Evolutionary conservation across 2,329 filamentous ascomycete genomes (phyloP).

Genomic region (Pseudocercospora pini-densiflorae): DNA sequence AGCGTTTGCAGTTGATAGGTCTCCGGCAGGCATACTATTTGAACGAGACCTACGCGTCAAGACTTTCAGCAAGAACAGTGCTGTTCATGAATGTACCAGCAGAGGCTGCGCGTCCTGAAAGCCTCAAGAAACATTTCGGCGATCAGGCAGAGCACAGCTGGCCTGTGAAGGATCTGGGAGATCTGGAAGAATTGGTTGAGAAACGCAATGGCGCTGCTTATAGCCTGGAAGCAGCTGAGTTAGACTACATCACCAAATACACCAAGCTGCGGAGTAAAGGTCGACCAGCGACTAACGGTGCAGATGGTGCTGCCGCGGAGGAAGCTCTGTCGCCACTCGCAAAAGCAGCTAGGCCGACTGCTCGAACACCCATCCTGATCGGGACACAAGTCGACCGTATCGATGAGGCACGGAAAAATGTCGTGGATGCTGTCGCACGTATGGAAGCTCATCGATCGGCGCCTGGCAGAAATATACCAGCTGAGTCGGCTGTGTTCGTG

Average conservation of each 20-base stretch:
- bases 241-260: slow-evolving; percentile 47
- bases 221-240: slow-evolving; percentile 51
- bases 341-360: slow-evolving; percentile 61
- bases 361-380: slow-evolving; percentile 70
- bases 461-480: slow-evolving; percentile 59
- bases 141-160: slow-evolving; percentile 46
- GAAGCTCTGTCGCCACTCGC: slow-evolving; percentile 32
- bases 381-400: slow-evolving; percentile 92
- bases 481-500: slow-evolving; percentile 79
- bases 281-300: slow-evolving; percentile 8
- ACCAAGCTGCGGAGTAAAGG: slow-evolving; percentile 32
- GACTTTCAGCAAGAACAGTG: slow-evolving; percentile 53
- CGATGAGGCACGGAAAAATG: slow-evolving; percentile 76
- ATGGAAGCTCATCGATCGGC: slow-evolving; percentile 66
- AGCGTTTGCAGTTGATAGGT: slow-evolving; percentile 54
- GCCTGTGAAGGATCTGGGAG: slow-evolving; percentile 52
- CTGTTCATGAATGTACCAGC: slow-evolving; percentile 53
- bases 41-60: slow-evolving; percentile 49
- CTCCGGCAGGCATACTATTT: slow-evolving; percentile 54
- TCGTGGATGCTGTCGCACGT: slow-evolving; percentile 73
- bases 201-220: slow-evolving; percentile 49
- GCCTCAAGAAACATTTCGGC: slow-evolving; percentile 42
- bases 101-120: slow-evolving; percentile 36
- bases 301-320: slow-evolving; percentile 19
- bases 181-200: slow-evolving; percentile 50